These are phyloP conservation scores for Remersonia thermophila DNA, from an alignment of 2,329 filamentous ascomycete genomes.

Conservation along the genomic window DNA sequence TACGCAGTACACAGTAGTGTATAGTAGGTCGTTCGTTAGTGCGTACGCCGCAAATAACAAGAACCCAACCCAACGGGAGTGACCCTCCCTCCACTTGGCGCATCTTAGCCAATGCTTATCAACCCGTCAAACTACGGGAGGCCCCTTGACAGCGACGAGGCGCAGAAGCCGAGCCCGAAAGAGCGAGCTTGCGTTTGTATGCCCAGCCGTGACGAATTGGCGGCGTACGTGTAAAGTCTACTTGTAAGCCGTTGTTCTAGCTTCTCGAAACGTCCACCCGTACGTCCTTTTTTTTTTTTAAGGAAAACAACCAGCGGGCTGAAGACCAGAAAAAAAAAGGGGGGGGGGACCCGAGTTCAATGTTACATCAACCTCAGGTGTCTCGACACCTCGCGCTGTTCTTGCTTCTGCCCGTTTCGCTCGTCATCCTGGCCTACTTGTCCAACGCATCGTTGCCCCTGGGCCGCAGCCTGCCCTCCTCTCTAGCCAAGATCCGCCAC, in stretches of 20 bases:
- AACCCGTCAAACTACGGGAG: background rate
- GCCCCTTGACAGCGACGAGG: too few species aligned
- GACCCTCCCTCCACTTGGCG: background rate
- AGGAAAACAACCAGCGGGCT: too few species aligned
- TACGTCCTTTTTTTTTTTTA: too few species aligned
- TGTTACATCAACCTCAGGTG: background rate
- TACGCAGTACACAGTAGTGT: too few species aligned
- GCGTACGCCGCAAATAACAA: too few species aligned
- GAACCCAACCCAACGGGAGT: too few species aligned
- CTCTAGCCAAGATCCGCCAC: conserved; percentile 7
- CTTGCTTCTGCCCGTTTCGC: conserved; percentile 5
- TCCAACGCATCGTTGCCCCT: conserved; percentile 5
- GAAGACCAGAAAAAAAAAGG: too few species aligned
- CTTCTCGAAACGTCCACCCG: too few species aligned
- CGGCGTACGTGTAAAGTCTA: too few species aligned
- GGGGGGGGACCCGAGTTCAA: background rate
- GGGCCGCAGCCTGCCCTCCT: conserved; percentile 2
- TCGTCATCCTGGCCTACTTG: conserved; percentile 14
- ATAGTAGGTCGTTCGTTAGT: too few species aligned
- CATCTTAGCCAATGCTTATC: conserved; percentile 8
- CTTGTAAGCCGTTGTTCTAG: too few species aligned
- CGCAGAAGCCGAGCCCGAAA: conserved; percentile 2
- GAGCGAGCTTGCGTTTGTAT: background rate
- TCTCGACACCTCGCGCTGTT: conserved; percentile 10
- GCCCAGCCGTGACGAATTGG: too few species aligned